Percentiles rank a stretch among this genome's conserved stretches.
phyloP scores from a whole-genome alignment of 2,329 filamentous ascomycete genomes.

The Calcarisporium arbuscula region DNA sequence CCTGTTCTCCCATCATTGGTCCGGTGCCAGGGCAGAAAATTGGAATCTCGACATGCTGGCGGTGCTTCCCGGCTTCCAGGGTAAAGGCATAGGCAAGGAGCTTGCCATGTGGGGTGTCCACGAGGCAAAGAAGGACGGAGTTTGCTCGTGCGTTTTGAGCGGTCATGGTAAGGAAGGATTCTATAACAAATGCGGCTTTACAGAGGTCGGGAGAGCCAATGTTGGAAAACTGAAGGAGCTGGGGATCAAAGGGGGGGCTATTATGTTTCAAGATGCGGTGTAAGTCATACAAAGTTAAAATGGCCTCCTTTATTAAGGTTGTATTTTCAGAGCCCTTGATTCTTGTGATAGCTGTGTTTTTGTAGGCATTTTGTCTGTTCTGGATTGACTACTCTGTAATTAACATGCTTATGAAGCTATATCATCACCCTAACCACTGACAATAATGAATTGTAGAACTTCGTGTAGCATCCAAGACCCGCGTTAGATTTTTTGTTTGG shows the following conservation, averaged over 20 bases:
- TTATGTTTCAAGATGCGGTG: conserved; percentile 4
- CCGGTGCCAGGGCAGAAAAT: conserved; percentile 20
- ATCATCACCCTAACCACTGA: no score
- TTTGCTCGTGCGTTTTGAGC: conserved; percentile 32
- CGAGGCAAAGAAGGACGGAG: conserved; percentile 24
- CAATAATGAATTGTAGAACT: no score
- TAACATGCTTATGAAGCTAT: no score
- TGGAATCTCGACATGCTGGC: conserved; percentile 32
- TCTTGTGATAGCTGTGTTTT: no score
- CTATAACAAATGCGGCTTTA: conserved; percentile 13
- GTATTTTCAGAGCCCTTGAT: no score
- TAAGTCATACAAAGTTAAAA: neutral
- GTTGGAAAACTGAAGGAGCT: conserved; percentile 1
- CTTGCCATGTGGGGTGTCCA: conserved; percentile 36
- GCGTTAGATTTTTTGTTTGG: neutral
- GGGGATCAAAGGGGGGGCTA: conserved; percentile 3
- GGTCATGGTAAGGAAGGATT: conserved; percentile 32
- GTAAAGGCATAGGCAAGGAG: conserved; percentile 25
- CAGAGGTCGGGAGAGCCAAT: conserved; percentile 5
- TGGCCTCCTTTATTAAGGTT: neutral
- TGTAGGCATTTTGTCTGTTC: no score
- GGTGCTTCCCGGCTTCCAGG: conserved; percentile 32
- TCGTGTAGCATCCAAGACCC: neutral
- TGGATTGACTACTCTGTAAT: no score
- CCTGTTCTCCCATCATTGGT: conserved; percentile 19